A percentile compares a stretch with the other conserved stretches of the same genome.
Evolutionary conservation across 192 early-diverging fungal species (phyloP).

Genomic region (Mortierella hygrophila): DNA sequence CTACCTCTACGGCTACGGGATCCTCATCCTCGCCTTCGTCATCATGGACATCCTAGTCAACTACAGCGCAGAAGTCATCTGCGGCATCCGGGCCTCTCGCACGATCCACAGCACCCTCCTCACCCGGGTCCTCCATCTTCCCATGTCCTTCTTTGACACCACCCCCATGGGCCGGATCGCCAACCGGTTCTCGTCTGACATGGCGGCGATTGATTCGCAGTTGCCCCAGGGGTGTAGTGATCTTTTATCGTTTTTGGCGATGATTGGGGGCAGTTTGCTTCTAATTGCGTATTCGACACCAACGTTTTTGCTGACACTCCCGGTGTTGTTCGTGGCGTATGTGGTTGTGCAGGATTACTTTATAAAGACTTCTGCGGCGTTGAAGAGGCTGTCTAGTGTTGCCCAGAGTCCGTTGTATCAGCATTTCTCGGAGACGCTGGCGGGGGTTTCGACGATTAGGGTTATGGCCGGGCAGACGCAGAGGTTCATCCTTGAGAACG

Average conservation of each 20-base stretch:
- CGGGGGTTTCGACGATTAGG: slow-evolving; percentile 81
- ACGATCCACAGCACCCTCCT: slow-evolving; percentile 66
- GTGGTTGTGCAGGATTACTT: slow-evolving; percentile 71
- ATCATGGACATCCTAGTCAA: not conserved
- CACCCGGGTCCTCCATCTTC: slow-evolving; percentile 68
- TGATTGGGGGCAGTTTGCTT: slow-evolving; percentile 63
- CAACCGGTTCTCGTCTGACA: slow-evolving; percentile 89
- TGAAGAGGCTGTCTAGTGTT: slow-evolving; percentile 76
- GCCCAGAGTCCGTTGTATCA: slow-evolving; percentile 80
- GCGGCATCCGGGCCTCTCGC: slow-evolving; percentile 65
- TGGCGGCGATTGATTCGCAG: slow-evolving; percentile 77
- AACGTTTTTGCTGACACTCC: slow-evolving; percentile 71
- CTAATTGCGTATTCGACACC: slow-evolving; percentile 75
- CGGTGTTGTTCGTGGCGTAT: not conserved
- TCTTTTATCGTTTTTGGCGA: slow-evolving; percentile 62
- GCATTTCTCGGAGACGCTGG: slow-evolving; percentile 82
- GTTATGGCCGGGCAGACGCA: slow-evolving; percentile 71
- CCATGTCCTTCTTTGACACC: slow-evolving; percentile 87
- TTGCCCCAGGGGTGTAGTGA: slow-evolving; percentile 60
- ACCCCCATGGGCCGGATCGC: slow-evolving; percentile 73
- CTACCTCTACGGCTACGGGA: slow-evolving; percentile 70
- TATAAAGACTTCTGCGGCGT: slow-evolving; percentile 81
- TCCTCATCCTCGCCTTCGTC: slow-evolving; percentile 59
- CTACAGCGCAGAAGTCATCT: slow-evolving; percentile 35
- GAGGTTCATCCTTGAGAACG: slow-evolving; percentile 70